Percentiles rank a stretch among this genome's conserved stretches.
Evolutionary conservation across 371 early-diverging fungal species (phyloP).

Genomic region (Dentiscutata heterogama): DNA sequence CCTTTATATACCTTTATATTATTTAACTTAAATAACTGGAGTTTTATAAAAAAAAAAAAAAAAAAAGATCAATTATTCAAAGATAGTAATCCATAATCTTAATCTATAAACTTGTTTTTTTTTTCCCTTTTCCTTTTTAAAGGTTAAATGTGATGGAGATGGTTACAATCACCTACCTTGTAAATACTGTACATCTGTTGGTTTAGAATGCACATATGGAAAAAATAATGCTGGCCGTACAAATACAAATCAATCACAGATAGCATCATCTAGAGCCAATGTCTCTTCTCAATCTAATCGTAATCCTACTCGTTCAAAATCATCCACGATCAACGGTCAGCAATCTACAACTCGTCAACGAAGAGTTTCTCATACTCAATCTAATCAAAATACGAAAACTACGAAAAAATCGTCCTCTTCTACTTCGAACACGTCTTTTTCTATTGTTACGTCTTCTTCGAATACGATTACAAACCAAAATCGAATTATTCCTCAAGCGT

Average conservation of each 20-base stretch:
- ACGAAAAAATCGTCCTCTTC: not conserved
- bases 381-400: not conserved
- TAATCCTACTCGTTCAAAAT: not conserved
- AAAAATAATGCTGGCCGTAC: conserved; percentile 10
- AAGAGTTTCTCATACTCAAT: not conserved
- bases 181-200: conserved; percentile 39
- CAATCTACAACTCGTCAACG: not conserved
- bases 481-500: conserved; percentile 1
- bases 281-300: not conserved
- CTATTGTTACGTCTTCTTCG: not conserved
- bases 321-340: not conserved
- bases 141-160: conserved; percentile 44
- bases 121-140: not conserved
- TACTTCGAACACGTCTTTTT: not conserved
- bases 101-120: not conserved
- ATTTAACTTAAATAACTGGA: not conserved
- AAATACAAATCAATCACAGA: not conserved
- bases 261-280: not conserved
- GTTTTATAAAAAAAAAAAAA: no score
- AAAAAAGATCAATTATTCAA: no score
- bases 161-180: conserved; percentile 41
- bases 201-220: conserved; percentile 41
- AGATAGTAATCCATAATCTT: no score
- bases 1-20: no score
- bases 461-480: not conserved